Evolutionary conservation across 2,329 filamentous ascomycete species (phyloP).

Genomic region (Arachnomyces sp.): DNA sequence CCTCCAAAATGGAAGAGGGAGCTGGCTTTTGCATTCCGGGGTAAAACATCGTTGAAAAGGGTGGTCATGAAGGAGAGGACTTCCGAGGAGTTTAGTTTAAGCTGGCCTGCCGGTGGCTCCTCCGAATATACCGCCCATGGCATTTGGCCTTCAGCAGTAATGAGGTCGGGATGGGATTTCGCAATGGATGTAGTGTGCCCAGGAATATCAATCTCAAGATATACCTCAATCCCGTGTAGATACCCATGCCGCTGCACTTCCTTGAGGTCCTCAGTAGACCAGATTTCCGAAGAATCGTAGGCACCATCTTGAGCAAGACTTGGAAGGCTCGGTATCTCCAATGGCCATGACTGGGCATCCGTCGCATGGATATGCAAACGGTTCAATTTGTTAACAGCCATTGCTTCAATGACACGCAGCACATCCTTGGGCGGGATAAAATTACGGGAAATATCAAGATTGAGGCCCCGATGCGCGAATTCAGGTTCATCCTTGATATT

Average conservation of each 20-base stretch:
- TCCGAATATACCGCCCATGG: conserved; percentile 46
- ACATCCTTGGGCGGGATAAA: conserved; percentile 63
- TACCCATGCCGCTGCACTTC: conserved; percentile 63
- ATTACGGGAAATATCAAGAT: conserved; percentile 68
- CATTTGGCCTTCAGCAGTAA: conserved; percentile 53
- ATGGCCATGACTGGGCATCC: conserved; percentile 36
- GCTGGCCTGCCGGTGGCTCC: conserved; percentile 53
- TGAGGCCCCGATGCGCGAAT: conserved; percentile 69
- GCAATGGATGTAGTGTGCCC: conserved; percentile 65
- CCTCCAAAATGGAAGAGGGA: conserved; percentile 49
- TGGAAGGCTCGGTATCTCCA: conserved; percentile 69
- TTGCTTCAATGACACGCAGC: conserved; percentile 66
- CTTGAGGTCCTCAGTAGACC: conserved; percentile 57
- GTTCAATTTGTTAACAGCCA: too few relatives aligned
- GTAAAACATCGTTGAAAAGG: conserved; percentile 66
- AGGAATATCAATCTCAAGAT: conserved; percentile 72
- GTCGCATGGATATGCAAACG: too few relatives aligned
- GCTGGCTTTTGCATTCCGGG: conserved; percentile 36
- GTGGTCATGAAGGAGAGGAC: conserved; percentile 65
- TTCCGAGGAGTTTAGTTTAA: conserved; percentile 65
- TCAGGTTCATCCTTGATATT: conserved; percentile 63
- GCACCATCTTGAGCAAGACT: conserved; percentile 65
- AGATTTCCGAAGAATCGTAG: conserved; percentile 59
- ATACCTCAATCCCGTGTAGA: conserved; percentile 60
- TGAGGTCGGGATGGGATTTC: conserved; percentile 60